phyloP scores from a whole-genome alignment of 2,329 filamentous ascomycete genomes.

The Basipetospora sp. region DNA sequence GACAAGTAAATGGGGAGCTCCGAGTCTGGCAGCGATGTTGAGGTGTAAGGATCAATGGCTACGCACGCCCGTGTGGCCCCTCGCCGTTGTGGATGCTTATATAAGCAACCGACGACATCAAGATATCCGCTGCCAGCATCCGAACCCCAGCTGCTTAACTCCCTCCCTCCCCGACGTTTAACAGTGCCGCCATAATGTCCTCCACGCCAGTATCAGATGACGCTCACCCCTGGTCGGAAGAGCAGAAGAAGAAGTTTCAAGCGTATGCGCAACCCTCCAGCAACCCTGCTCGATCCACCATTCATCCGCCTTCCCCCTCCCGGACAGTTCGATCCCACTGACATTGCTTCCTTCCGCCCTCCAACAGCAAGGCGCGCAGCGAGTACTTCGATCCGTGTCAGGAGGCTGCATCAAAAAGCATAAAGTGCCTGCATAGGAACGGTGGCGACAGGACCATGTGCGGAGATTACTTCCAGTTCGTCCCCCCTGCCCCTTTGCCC shows the following conservation, averaged over 20 bases:
- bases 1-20: too few relatives aligned
- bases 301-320: not conserved
- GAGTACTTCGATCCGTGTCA: constrained; percentile 93
- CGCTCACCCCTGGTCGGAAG: not conserved
- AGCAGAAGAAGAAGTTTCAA: not conserved
- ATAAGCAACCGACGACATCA: too few relatives aligned
- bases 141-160: too few relatives aligned
- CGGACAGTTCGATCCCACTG: not conserved
- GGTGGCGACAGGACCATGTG: constrained; percentile 80
- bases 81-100: too few relatives aligned
- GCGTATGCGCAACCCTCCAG: not conserved
- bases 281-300: not conserved
- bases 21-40: too few relatives aligned
- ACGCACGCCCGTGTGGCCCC: too few relatives aligned
- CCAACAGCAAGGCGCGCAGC: constrained; percentile 63
- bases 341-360: not conserved
- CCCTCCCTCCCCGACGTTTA: too few relatives aligned
- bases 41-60: too few relatives aligned
- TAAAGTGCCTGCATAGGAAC: constrained; percentile 80
- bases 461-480: constrained; percentile 86
- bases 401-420: constrained; percentile 71
- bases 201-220: too few relatives aligned
- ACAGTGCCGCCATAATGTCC: too few relatives aligned
- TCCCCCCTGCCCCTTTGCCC: constrained; percentile 10
- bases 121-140: too few relatives aligned